Percentiles rank a stretch among this genome's conserved stretches.
These are phyloP conservation scores for Brasenia schreberi DNA, from an alignment of 164 flowering plant species.

Conservation along the genomic window DNA sequence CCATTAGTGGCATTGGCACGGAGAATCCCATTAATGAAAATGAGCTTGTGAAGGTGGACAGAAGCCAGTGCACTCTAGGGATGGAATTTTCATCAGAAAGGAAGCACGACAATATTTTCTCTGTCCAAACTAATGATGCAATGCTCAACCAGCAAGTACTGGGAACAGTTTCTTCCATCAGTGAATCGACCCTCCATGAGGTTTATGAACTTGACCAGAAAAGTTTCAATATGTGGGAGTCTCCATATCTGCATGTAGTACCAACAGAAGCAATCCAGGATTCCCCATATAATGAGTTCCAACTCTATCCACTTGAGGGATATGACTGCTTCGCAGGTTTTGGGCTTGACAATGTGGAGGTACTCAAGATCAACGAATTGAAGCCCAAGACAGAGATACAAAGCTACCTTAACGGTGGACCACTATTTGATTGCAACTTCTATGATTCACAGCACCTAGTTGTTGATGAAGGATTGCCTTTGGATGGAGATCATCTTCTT, in stretches of 20 bases:
- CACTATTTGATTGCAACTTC: background rate
- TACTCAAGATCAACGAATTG: background rate
- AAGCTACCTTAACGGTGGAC: background rate
- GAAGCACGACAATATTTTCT: slow-evolving; percentile 9
- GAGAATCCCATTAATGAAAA: slow-evolving; percentile 5
- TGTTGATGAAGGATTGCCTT: background rate
- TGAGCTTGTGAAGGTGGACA: slow-evolving; percentile 19
- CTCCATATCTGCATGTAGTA: slow-evolving; percentile 13
- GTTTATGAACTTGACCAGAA: slow-evolving; percentile 14
- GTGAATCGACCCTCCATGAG: slow-evolving; percentile 10
- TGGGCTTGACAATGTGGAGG: background rate
- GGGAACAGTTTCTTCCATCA: slow-evolving; percentile 13
- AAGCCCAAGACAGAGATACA: background rate
- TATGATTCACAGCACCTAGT: background rate
- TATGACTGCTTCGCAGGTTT: slow-evolving; percentile 13
- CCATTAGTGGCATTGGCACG: slow-evolving; percentile 14
- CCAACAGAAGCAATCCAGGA: slow-evolving; percentile 16
- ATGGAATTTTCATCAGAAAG: slow-evolving; percentile 7
- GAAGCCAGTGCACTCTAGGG: slow-evolving; percentile 6
- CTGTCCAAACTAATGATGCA: slow-evolving; percentile 14
- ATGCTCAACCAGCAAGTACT: slow-evolving; percentile 15
- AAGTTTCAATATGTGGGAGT: slow-evolving; percentile 15
- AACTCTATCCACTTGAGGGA: slow-evolving; percentile 27
- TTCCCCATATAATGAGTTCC: slow-evolving; percentile 25
- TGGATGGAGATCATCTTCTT: background rate